phyloP scores from a whole-genome alignment of 2,329 filamentous ascomycete genomes.

The Colletotrichum eremochloae region DNA sequence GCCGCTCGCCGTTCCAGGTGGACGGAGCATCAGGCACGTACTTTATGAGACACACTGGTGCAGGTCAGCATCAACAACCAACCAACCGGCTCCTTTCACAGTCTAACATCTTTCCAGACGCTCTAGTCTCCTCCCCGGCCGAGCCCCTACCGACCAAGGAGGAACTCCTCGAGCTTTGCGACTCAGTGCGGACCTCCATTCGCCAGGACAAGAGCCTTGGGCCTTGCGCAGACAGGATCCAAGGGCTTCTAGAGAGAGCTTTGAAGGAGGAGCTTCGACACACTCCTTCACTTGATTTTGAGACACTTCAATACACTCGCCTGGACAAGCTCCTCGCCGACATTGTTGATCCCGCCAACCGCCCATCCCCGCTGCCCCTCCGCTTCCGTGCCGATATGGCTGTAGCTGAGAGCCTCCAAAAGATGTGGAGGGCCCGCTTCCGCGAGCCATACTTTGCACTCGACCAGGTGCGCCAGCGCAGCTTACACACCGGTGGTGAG shows the following conservation, averaged over 20 bases:
- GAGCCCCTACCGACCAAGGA: conserved; percentile 28
- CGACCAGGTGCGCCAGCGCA: conserved; percentile 57
- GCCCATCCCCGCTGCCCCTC: conserved; percentile 46
- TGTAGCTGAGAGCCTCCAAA: conserved; percentile 56
- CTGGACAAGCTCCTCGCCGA: conserved; percentile 61
- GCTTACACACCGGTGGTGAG: conserved; percentile 53
- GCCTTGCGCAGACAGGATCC: conserved; percentile 52
- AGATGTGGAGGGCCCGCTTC: conserved; percentile 60
- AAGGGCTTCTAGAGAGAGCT: conserved; percentile 55
- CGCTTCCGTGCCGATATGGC: conserved; percentile 52
- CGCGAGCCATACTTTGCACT: conserved; percentile 60
- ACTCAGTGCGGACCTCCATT: conserved; percentile 56
- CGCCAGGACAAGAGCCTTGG: conserved; percentile 50
- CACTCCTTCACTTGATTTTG: conserved; percentile 53
- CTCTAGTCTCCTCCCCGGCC: conserved; percentile 11
- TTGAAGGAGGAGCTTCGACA: conserved; percentile 54
- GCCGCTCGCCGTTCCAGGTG: conserved; percentile 33
- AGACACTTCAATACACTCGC: conserved; percentile 54
- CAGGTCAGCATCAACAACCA: conserved; percentile 27
- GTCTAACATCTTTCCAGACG: conserved; percentile 20
- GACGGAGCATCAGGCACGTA: conserved; percentile 34
- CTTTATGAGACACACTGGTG: conserved; percentile 31
- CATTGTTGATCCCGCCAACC: conserved; percentile 51
- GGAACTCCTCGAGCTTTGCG: conserved; percentile 56
- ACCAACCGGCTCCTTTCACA: not conserved